Conservation (phyloP, 768 basidiomycete species). For the Lactarius hengduanensis region DNA sequence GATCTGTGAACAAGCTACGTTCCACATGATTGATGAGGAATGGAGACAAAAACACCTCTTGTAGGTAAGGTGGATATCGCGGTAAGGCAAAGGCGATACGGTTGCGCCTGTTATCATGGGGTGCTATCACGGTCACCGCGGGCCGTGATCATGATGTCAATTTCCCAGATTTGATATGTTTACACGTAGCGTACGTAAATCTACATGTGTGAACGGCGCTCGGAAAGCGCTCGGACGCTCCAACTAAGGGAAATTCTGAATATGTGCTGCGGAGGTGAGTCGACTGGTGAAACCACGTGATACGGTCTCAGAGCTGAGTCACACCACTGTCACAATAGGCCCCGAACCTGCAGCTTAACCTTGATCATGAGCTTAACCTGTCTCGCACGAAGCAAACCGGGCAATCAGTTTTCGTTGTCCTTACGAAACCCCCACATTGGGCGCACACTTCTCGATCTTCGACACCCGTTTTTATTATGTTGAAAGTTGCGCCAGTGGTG, state of each 20-base stretch:
- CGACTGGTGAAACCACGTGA: not conserved
- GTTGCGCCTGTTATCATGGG: not conserved
- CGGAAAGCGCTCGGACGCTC: not conserved
- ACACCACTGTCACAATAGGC: too few relatives aligned
- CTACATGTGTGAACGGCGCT: not conserved
- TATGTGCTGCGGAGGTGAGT: not conserved
- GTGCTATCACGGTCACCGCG: not conserved
- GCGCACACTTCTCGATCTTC: not conserved
- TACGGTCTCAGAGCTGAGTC: not conserved
- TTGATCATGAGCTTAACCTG: too few relatives aligned
- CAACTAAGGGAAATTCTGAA: not conserved
- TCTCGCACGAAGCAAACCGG: too few relatives aligned
- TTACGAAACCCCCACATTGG: not conserved
- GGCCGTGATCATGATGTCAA: not conserved
- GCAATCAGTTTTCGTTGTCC: not conserved
- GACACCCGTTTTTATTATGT: not conserved
- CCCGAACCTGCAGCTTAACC: too few relatives aligned
- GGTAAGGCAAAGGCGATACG: not conserved
- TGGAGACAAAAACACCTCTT: not conserved
- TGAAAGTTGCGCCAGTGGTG: not conserved
- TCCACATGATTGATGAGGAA: not conserved
- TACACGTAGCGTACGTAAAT: not conserved
- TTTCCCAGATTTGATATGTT: not conserved
- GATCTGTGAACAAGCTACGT: not conserved
- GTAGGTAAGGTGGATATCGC: not conserved